Conservation (phyloP, 2,329 filamentous ascomycete genomes). For the Xylaria sp. region DNA sequence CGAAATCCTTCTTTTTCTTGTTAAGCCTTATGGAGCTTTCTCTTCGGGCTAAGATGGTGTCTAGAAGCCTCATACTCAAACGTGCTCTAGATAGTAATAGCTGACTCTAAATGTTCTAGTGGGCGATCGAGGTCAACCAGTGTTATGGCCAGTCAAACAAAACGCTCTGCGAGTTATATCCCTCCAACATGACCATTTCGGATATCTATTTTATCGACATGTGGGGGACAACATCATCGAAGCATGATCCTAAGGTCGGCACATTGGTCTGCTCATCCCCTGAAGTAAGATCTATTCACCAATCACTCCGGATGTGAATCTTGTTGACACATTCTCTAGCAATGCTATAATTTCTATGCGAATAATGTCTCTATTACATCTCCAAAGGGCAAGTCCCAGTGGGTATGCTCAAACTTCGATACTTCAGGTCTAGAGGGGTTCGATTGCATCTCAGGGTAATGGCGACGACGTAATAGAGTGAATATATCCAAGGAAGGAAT, state of each 20-base stretch:
- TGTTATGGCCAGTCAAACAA: constrained; percentile 63
- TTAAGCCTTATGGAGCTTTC: neutral
- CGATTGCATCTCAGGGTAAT: constrained; percentile 34
- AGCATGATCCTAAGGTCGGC: constrained; percentile 56
- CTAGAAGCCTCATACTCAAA: neutral
- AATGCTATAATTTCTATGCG: constrained; percentile 39
- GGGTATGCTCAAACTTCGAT: constrained; percentile 39
- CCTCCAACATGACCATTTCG: constrained; percentile 60
- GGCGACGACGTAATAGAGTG: neutral
- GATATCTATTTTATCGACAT: constrained; percentile 67
- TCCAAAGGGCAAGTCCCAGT: constrained; percentile 35
- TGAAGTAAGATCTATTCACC: constrained; percentile 48
- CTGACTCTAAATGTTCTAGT: constrained; percentile 41
- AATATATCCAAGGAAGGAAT: neutral
- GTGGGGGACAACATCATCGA: constrained; percentile 60
- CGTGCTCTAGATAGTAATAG: no score
- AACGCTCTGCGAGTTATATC: constrained; percentile 52
- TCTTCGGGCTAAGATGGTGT: neutral
- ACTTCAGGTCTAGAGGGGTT: constrained; percentile 37
- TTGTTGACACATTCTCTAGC: constrained; percentile 25
- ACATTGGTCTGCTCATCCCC: constrained; percentile 60
- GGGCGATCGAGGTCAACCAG: constrained; percentile 71
- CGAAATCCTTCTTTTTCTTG: neutral
- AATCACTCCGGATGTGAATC: neutral
- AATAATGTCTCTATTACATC: constrained; percentile 37